A percentile compares a stretch with the other conserved stretches of the same genome.
Evolutionary conservation across 2,329 filamentous ascomycete species (phyloP).

Genomic region (Colletotrichum liaoningense): DNA sequence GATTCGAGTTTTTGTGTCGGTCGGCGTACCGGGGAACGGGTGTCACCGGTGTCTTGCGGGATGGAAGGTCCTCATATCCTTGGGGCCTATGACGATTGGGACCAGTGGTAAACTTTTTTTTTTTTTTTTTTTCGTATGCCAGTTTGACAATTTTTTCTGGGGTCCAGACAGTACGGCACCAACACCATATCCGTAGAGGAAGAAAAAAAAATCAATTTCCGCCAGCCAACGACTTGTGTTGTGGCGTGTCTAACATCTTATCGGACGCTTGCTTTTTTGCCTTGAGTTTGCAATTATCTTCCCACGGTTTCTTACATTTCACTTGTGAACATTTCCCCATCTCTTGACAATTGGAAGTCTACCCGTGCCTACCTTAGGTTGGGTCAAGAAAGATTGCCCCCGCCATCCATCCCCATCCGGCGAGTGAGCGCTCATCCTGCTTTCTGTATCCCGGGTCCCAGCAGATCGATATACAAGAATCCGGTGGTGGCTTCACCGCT

Average conservation of each 20-base stretch:
- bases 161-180: neutral
- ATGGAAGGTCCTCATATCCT: neutral
- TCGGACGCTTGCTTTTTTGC: conserved; percentile 15
- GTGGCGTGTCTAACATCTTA: conserved; percentile 7
- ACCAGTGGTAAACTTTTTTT: neutral
- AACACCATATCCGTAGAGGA: neutral
- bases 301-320: neutral
- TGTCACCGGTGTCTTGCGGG: neutral
- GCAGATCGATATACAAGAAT: conserved; percentile 3
- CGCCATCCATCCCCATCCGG: neutral
- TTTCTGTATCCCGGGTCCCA: conserved; percentile 9
- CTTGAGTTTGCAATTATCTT: neutral
- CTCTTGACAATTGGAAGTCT: neutral
- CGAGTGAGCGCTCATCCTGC: neutral
- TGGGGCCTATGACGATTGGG: neutral
- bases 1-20: neutral
- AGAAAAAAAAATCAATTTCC: neutral
- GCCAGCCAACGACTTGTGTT: conserved; percentile 7
- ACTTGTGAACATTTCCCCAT: neutral
- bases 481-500: conserved; percentile 13
- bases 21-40: neutral
- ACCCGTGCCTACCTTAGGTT: neutral
- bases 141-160: neutral
- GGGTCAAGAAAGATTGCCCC: neutral
- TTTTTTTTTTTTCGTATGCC: neutral